Percentiles rank a stretch among this genome's conserved stretches.
Evolutionary conservation across 768 basidiomycete species (phyloP).

Genomic region (Podaxis sp.): DNA sequence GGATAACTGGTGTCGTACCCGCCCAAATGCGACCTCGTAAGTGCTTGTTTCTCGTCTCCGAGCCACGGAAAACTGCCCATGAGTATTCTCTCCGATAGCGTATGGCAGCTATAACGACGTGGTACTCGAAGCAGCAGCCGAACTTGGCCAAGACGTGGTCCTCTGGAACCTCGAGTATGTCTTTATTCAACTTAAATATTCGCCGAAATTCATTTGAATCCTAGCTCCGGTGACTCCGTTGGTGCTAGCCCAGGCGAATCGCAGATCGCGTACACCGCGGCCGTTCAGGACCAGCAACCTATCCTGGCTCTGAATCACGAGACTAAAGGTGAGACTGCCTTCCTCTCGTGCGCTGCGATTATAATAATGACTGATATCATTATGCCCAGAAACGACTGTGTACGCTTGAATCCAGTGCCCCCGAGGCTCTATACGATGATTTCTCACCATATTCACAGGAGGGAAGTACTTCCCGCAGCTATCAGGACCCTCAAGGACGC

Average conservation of each 20-base stretch:
- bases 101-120: constrained; percentile 37
- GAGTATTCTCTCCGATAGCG: constrained; percentile 20
- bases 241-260: constrained; percentile 30
- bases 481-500: constrained; percentile 32
- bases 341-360: not conserved
- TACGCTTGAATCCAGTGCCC: not conserved
- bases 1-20: constrained; percentile 25
- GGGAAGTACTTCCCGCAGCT: constrained; percentile 34
- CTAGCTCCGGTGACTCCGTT: constrained; percentile 35
- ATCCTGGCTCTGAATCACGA: constrained; percentile 40
- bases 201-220: not conserved
- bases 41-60: not conserved
- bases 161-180: constrained; percentile 37
- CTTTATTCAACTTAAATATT: not conserved
- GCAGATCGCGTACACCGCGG: constrained; percentile 27
- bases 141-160: constrained; percentile 26
- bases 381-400: not conserved
- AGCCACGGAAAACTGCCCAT: too few relatives aligned
- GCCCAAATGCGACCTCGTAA: constrained; percentile 29
- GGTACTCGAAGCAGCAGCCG: constrained; percentile 24
- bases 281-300: constrained; percentile 24
- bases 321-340: constrained; percentile 22
- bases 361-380: not conserved
- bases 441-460: not conserved
- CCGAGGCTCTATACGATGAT: too few relatives aligned